phyloP scores from a whole-genome alignment of 2,329 filamentous ascomycete genomes.

The Dactylonectria estremocensis region DNA sequence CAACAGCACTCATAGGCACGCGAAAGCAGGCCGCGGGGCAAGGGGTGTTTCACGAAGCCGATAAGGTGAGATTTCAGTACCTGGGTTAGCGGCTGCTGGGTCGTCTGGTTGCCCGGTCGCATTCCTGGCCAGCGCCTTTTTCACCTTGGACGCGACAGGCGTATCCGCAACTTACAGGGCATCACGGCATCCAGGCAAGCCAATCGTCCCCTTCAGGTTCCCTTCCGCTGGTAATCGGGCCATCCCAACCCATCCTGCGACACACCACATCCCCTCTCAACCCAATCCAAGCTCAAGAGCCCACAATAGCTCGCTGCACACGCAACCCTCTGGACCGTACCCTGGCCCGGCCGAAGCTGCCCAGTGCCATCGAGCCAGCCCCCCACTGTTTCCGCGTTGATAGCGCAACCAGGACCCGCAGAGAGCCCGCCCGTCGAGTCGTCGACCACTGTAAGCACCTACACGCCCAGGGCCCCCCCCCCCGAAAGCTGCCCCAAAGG shows the following conservation, averaged over 20 bases:
- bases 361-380: slow-evolving; percentile 22
- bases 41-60: slow-evolving; percentile 40
- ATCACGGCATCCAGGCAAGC: slow-evolving; percentile 17
- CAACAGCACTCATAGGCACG: slow-evolving; percentile 27
- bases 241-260: slow-evolving; percentile 29
- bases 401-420: slow-evolving; percentile 31
- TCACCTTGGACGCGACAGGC: slow-evolving; percentile 8
- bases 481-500: slow-evolving; percentile 11
- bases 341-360: slow-evolving; percentile 33
- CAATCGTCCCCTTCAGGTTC: background rate
- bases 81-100: slow-evolving; percentile 31
- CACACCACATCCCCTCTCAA: slow-evolving; percentile 18
- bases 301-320: slow-evolving; percentile 28
- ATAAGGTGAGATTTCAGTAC: slow-evolving; percentile 47
- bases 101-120: slow-evolving; percentile 13
- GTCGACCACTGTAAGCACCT: background rate
- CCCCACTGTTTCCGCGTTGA: slow-evolving; percentile 36
- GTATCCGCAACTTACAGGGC: background rate
- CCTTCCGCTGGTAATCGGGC: slow-evolving; percentile 19
- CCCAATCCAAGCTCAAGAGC: slow-evolving; percentile 23
- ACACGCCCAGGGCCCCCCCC: background rate
- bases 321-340: slow-evolving; percentile 27
- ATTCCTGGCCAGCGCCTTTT: background rate
- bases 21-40: slow-evolving; percentile 31
- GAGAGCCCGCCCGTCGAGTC: no score